Evolutionary conservation across 139 green algal genomes (phyloP), one percentile per base, ranked within the genome.

Genomic region (Closterium sp.): DNA sequence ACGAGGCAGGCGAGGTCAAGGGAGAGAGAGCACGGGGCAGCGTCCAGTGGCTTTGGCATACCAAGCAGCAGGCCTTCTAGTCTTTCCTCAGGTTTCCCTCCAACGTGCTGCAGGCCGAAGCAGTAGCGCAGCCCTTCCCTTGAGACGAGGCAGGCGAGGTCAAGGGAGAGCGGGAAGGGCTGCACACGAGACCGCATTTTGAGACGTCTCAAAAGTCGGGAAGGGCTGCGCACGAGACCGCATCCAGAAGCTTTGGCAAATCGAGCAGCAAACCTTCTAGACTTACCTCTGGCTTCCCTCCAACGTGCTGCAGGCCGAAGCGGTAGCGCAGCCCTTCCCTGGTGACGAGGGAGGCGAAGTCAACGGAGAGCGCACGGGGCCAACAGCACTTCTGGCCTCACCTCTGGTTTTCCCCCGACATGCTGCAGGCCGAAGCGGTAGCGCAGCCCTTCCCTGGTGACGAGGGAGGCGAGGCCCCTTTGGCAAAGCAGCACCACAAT

Each of bases 121-220:
- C 92, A 50, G 89, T 94, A 94, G 17, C 92, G 89, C 32, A 94
- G 32, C 24, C 90, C 92, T 31, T 28, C 50, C 4, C 85, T 87
- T 27, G 92, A n/a, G n/a, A 84, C 89, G 0, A 86, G 34, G 22
- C 73, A 91, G 11, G 89, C 30, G 7, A 94, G 24, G 89, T 94
- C 92, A 22, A 94, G 89, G 13, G 92, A 93, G 29, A 94, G 84
- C 11, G n/a, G n/a, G n/a, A n/a, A n/a, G n/a, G n/a, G n/a, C n/a
- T n/a, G n/a, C n/a, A n/a, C n/a, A n/a, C n/a, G n/a, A n/a, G n/a
- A n/a, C n/a, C n/a, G n/a, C n/a, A n/a, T n/a, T n/a, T n/a, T n/a
- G n/a, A n/a, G n/a, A n/a, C n/a, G n/a, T n/a, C n/a, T n/a, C n/a
- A n/a, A n/a, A n/a, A n/a, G n/a, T n/a, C n/a, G n/a, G n/a, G n/a